These are phyloP conservation scores for Aspergillus ochraceoroseus DNA, from an alignment of 2,329 filamentous ascomycete species.

Conservation along the genomic window DNA sequence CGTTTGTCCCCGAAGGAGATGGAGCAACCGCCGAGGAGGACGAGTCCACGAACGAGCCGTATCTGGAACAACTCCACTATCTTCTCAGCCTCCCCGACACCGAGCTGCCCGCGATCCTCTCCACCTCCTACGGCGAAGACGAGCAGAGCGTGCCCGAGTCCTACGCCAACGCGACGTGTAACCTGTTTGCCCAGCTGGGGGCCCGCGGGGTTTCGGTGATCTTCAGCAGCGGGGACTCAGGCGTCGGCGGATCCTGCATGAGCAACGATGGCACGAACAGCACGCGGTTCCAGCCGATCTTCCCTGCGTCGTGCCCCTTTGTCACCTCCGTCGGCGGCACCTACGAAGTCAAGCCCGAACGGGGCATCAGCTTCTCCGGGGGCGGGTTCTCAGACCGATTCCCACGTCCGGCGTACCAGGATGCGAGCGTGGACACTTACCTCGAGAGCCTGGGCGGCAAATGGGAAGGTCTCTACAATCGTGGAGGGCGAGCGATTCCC, in stretches of 20 bases:
- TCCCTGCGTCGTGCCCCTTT: slow-evolving; percentile 58
- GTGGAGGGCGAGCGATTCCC: slow-evolving; percentile 55
- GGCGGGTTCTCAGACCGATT: slow-evolving; percentile 49
- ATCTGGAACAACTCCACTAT: slow-evolving; percentile 59
- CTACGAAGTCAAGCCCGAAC: slow-evolving; percentile 50
- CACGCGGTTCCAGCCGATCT: slow-evolving; percentile 51
- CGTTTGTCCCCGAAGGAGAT: slow-evolving; percentile 48
- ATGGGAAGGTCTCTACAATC: slow-evolving; percentile 48
- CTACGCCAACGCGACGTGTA: slow-evolving; percentile 60
- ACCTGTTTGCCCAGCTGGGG: slow-evolving; percentile 59
- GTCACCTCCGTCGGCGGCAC: slow-evolving; percentile 61
- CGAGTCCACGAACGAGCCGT: slow-evolving; percentile 60
- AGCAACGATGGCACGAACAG: slow-evolving; percentile 53
- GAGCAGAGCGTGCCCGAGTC: slow-evolving; percentile 57
- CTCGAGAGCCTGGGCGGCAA: slow-evolving; percentile 39
- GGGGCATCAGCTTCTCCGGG: slow-evolving; percentile 50
- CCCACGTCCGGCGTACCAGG: slow-evolving; percentile 47
- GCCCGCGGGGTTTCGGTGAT: slow-evolving; percentile 64
- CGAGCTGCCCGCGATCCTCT: slow-evolving; percentile 59
- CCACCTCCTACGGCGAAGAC: slow-evolving; percentile 66
- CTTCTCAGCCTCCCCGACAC: slow-evolving; percentile 52
- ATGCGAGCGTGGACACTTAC: slow-evolving; percentile 43
- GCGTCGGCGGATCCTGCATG: slow-evolving; percentile 53
- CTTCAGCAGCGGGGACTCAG: slow-evolving; percentile 59
- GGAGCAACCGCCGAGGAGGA: slow-evolving; percentile 35